Evolutionary conservation across 2,329 filamentous ascomycete species (phyloP), one percentile per base, ranked within the genome.

Genomic region (Talaromyces sp.): DNA sequence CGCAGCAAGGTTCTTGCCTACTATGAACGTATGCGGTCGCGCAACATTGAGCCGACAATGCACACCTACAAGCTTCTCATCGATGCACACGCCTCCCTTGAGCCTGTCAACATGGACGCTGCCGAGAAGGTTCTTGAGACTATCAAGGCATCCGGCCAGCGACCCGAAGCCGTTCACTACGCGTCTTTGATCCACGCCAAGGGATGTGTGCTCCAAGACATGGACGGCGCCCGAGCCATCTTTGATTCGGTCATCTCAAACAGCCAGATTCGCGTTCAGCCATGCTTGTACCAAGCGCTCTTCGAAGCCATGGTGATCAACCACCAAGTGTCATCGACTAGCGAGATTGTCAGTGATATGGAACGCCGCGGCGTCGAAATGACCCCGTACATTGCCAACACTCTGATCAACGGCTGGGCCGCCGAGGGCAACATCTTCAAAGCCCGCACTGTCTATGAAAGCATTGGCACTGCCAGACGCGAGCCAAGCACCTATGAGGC

Each of bases 401-500:
- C 93, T 6, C 83, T 99, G 52, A 97, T 99, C 70, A 92, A 97
- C 71, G 94, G 94, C 64, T 99, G 94, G 93, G 91, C 93, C 24
- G 84, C 88, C 14, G 89, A 90, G 73, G 88, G 89, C 76, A 84
- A 95, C 64, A 89, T 97, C 51, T 77, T 79, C 62, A 92, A 91
- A 75, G 90, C 92, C 19, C 86, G 88, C 70, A 79, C 83, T 26
- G 87, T 97, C 63, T 99, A 96, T 72, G 83, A 89, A 61, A 82
- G 84, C n/a, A 87, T 99, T 3, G 85, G 87, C 9, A 83, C 85
- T 29, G 84, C 87, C 58, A 92, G 88, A 78, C 88, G 94, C 60
- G 94, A 99, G 79, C 94, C 94, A 3, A 97, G 92, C 80, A 99
- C 94, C 4, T 99, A 99, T 74, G 94, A 99, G 78, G 92, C 93